Evolutionary conservation across 345 rosid genomes (phyloP), one percentile per base, ranked within the genome.

Genomic region (Jatropha curcas): DNA sequence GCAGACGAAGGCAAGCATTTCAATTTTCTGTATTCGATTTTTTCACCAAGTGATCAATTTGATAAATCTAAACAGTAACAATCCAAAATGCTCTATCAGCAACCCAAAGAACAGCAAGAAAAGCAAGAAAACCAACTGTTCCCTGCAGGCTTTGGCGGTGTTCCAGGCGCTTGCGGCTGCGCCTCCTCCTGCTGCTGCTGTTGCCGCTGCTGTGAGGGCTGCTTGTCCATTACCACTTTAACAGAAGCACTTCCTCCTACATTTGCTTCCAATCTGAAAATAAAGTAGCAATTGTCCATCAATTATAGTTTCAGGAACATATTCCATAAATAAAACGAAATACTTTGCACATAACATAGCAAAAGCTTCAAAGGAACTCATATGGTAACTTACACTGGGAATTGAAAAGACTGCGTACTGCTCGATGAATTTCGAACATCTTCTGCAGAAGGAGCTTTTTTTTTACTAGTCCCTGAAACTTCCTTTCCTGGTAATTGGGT

Each of bases 351-450:
- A 1, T 7, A 1, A 13, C n/a, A n/a, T n/a, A n/a, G n/a, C n/a
- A n/a, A n/a, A n/a, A n/a, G n/a, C n/a, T n/a, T n/a, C n/a, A n/a
- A n/a, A n/a, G n/a, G n/a, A n/a, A n/a, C n/a, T n/a, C n/a, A n/a
- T n/a, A n/a, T n/a, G n/a, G 65, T 0, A 50, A 72, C 96, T 86
- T 82, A 95, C 98, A 83, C 2, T 20, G 89, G 97, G 79, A 90
- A 95, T 11, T 83, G 89, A 71, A 92, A 91, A 33, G 99, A 92
- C 17, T 67, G 34, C 25, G 74, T 70, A 77, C 98, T 91, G 76
- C 86, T 83, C 0, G 76, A 62, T 3, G 83, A 76, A 62, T 60
- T 78, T 10, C 67, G 62, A 35, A 48, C 57, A 27, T 72, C 79
- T 3, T 77, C 84, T 2, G 2, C 41, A 22, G 39, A 62, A 16